A percentile compares a stretch with the other conserved stretches of the same genome.
These are phyloP conservation scores for Yamadazyma dushanensis DNA, from an alignment of 1,139 yeast species.

Conservation along the genomic window DNA sequence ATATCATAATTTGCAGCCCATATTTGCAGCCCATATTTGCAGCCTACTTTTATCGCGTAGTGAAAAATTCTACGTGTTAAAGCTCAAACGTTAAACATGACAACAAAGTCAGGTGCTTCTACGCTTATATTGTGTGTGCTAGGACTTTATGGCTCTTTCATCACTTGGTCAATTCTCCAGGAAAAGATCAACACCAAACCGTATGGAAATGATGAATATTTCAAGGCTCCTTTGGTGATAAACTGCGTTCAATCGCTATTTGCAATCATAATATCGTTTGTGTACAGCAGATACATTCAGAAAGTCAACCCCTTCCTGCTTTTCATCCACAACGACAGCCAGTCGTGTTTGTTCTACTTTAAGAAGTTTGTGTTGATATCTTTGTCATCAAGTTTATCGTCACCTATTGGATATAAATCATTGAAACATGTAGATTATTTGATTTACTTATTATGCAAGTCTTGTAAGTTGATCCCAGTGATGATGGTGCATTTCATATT, in stretches of 20 bases:
- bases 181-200: constrained; percentile 82
- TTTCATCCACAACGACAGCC: constrained; percentile 25
- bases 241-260: constrained; percentile 71
- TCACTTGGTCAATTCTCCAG: constrained; percentile 90
- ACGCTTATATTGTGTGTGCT: constrained; percentile 54
- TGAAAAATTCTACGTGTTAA: constrained; percentile 2
- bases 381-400: constrained; percentile 73
- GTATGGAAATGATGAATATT: constrained; percentile 57
- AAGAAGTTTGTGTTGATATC: constrained; percentile 63
- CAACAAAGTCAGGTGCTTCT: constrained; percentile 12
- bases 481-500: constrained; percentile 77
- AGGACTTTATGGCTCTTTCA: constrained; percentile 82
- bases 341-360: constrained; percentile 23
- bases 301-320: constrained; percentile 29
- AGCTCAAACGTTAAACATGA: background rate
- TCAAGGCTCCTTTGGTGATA: constrained; percentile 75
- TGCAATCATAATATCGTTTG: constrained; percentile 68
- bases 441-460: constrained; percentile 82
- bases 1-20: background rate
- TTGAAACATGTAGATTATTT: constrained; percentile 82
- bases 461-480: constrained; percentile 92
- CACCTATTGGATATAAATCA: constrained; percentile 78
- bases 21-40: background rate
- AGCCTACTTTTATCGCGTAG: constrained; percentile 1
- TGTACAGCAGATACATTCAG: constrained; percentile 49